phyloP scores from a whole-genome alignment of 169 alveolate species.

The Eimeria sp. region DNA sequence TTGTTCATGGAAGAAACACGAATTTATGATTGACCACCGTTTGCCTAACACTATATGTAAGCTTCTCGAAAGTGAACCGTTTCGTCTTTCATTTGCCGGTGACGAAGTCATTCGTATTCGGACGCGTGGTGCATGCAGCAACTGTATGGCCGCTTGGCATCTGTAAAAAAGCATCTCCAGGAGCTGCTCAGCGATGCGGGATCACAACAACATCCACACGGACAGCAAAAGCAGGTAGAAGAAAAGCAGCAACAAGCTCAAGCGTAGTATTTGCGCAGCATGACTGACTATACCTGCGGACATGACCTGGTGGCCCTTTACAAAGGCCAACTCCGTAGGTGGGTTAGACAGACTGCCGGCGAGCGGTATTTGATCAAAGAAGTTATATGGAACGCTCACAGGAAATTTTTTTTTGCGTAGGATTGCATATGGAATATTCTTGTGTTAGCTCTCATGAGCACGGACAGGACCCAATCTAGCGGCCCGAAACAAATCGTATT shows the following conservation, averaged over 20 bases:
- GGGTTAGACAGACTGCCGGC: background rate
- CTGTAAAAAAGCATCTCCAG: constrained; percentile 59
- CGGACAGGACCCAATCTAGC: background rate
- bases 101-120: background rate
- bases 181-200: constrained; percentile 31
- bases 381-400: background rate
- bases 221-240: no score
- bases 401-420: no score
- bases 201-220: background rate
- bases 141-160: constrained; percentile 66
- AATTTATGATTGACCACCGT: background rate
- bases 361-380: background rate
- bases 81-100: background rate
- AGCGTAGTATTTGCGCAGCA: background rate
- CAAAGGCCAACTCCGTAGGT: background rate
- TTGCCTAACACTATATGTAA: background rate
- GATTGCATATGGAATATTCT: background rate
- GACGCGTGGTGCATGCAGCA: constrained; percentile 41
- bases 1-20: background rate
- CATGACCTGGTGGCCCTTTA: background rate
- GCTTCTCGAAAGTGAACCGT: background rate
- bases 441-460: background rate
- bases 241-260: constrained; percentile 22
- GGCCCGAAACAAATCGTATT: background rate
- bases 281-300: background rate